Evolutionary conservation across 2,329 filamentous ascomycete genomes (phyloP).

Genomic region (Epichloe sp.): DNA sequence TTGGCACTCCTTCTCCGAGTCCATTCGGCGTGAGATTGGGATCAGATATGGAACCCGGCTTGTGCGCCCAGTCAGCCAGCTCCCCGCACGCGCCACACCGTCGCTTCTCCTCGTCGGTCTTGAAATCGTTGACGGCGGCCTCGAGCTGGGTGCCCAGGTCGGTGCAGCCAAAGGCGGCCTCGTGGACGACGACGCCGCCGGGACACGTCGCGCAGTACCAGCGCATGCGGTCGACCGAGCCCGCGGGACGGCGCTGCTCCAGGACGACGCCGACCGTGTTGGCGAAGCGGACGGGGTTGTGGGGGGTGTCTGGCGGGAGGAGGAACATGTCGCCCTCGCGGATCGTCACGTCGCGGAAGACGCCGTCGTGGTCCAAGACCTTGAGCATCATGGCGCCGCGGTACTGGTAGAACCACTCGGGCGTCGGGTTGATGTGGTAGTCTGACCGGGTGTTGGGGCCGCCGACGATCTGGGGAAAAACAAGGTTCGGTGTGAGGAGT

Average conservation of each 20-base stretch:
- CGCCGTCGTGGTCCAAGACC: conserved; percentile 54
- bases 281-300: conserved; percentile 88
- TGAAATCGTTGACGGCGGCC: conserved; percentile 73
- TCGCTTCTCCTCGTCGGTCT: conserved; percentile 50
- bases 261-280: conserved; percentile 89
- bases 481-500: no score
- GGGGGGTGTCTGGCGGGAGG: conserved; percentile 84
- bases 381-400: conserved; percentile 88
- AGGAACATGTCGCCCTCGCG: conserved; percentile 89
- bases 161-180: conserved; percentile 76
- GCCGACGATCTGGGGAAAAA: conserved; percentile 58
- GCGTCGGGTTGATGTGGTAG: conserved; percentile 94
- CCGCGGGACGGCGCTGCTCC: conserved; percentile 66
- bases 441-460: conserved; percentile 92
- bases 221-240: conserved; percentile 61
- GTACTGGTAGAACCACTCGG: conserved; percentile 98
- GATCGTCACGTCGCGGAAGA: conserved; percentile 78
- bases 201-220: conserved; percentile 77
- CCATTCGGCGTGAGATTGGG: conserved; percentile 31
- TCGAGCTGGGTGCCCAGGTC: conserved; percentile 94
- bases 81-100: conserved; percentile 66
- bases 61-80: conserved; percentile 59
- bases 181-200: conserved; percentile 54
- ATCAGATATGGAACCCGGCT: conserved; percentile 43
- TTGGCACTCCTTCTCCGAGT: no score